Evolutionary conservation across 495 filamentous ascomycete genomes (phyloP).

Genomic region (Bacidia rubella): DNA sequence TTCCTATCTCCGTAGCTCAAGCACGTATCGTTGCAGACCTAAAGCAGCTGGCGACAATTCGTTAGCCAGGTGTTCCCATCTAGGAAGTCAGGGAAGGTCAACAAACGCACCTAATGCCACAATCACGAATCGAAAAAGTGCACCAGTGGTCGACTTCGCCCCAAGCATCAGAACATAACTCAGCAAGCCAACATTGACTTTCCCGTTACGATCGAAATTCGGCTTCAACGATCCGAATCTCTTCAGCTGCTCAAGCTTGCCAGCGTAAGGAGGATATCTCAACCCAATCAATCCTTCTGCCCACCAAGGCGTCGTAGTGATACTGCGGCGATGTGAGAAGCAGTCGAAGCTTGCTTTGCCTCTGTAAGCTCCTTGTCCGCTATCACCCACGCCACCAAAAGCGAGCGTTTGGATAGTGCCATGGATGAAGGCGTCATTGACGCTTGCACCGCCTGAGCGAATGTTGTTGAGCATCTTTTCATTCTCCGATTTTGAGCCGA

Average conservation of each 20-base stretch:
- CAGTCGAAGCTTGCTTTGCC: constrained; percentile 72
- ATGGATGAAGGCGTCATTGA: constrained; percentile 80
- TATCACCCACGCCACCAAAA: constrained; percentile 86
- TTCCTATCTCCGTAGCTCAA: neutral
- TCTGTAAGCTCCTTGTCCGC: constrained; percentile 70
- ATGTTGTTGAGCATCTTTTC: constrained; percentile 51
- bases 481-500: constrained; percentile 65
- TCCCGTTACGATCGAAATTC: constrained; percentile 74
- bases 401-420: constrained; percentile 58
- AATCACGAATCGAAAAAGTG: constrained; percentile 27
- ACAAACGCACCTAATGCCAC: constrained; percentile 29
- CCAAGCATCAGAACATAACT: constrained; percentile 34
- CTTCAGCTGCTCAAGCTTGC: constrained; percentile 45
- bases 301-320: constrained; percentile 69
- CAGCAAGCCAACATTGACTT: constrained; percentile 35
- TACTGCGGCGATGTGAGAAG: constrained; percentile 65
- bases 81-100: neutral
- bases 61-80: neutral
- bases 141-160: constrained; percentile 29
- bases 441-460: constrained; percentile 62
- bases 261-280: constrained; percentile 69
- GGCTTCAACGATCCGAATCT: constrained; percentile 46
- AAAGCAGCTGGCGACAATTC: neutral
- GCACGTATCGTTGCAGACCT: neutral
- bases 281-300: constrained; percentile 59